Evolutionary conservation across 2,329 filamentous ascomycete species (phyloP).

Genomic region (Xylariaceae sp.): DNA sequence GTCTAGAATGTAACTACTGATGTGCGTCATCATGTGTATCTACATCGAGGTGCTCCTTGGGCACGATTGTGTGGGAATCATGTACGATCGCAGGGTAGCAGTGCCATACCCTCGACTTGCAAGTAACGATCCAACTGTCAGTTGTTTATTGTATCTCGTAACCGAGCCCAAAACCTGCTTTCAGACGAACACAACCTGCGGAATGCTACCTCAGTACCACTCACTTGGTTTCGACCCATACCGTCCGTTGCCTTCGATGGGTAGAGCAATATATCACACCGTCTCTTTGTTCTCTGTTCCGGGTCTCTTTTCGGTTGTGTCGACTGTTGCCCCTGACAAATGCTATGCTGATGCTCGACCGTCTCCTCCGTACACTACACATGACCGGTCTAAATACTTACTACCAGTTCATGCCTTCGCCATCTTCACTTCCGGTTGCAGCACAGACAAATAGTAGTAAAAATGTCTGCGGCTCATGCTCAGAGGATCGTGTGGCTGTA

Average conservation of each 20-base stretch:
- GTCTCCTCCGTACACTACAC: neutral
- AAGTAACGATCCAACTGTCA: neutral
- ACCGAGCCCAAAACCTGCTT: neutral
- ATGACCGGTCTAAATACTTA: no score
- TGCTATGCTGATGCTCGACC: neutral
- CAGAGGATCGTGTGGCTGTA: constrained; percentile 12
- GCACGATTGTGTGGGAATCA: neutral
- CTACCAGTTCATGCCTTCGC: neutral
- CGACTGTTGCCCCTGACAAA: neutral
- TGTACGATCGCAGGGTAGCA: neutral
- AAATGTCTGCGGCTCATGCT: neutral
- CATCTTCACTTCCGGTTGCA: neutral
- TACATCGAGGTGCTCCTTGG: neutral
- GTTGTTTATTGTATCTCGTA: neutral
- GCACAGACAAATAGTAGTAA: no score
- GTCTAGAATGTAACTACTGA: neutral
- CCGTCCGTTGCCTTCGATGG: neutral
- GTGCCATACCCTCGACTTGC: neutral
- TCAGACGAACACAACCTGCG: neutral
- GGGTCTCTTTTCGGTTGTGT: neutral
- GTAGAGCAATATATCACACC: neutral
- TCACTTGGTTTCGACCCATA: neutral
- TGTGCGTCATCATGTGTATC: neutral
- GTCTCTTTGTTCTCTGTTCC: neutral
- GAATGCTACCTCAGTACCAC: neutral